A percentile compares a stretch with the other conserved stretches of the same genome.
phyloP scores from a whole-genome alignment of 805 yeast species.

The Yarrowia keelungensis region DNA sequence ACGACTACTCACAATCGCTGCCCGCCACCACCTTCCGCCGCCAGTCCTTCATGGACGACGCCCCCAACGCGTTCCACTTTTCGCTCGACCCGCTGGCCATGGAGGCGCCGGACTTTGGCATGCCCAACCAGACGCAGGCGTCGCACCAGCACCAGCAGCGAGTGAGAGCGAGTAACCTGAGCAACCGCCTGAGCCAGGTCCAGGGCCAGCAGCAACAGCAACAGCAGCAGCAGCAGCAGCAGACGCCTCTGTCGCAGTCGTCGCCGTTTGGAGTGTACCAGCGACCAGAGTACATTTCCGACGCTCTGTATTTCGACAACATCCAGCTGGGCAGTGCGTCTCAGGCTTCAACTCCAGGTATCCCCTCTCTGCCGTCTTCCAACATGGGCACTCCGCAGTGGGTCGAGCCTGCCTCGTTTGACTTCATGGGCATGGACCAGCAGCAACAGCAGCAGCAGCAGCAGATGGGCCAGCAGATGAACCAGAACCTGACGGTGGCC shows the following conservation, averaged over 20 bases:
- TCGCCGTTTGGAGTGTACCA: slow-evolving; percentile 32
- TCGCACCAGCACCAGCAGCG: slow-evolving; percentile 31
- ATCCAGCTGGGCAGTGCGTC: slow-evolving; percentile 5
- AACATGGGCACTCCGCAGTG: slow-evolving; percentile 29
- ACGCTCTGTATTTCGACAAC: slow-evolving; percentile 12
- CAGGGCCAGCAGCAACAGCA: background rate
- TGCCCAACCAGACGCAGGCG: slow-evolving; percentile 32
- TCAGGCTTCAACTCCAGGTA: slow-evolving; percentile 15
- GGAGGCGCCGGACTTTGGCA: slow-evolving; percentile 53
- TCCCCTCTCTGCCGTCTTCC: slow-evolving; percentile 9
- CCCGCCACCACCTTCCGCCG: slow-evolving; percentile 24
- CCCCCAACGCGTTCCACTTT: slow-evolving; percentile 50
- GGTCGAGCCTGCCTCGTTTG: slow-evolving; percentile 23
- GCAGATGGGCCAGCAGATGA: background rate
- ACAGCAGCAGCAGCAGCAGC: slow-evolving; percentile 1
- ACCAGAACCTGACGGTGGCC: slow-evolving; percentile 8
- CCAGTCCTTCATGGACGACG: slow-evolving; percentile 37
- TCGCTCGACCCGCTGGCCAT: slow-evolving; percentile 58
- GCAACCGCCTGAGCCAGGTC: background rate
- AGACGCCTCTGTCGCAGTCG: background rate
- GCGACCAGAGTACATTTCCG: slow-evolving; percentile 17
- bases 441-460: background rate
- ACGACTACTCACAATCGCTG: slow-evolving; percentile 21
- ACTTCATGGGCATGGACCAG: slow-evolving; percentile 3
- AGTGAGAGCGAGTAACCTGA: background rate